Evolutionary conservation across 441 rosid genomes (phyloP).

Genomic region (Eruca vesicaria): DNA sequence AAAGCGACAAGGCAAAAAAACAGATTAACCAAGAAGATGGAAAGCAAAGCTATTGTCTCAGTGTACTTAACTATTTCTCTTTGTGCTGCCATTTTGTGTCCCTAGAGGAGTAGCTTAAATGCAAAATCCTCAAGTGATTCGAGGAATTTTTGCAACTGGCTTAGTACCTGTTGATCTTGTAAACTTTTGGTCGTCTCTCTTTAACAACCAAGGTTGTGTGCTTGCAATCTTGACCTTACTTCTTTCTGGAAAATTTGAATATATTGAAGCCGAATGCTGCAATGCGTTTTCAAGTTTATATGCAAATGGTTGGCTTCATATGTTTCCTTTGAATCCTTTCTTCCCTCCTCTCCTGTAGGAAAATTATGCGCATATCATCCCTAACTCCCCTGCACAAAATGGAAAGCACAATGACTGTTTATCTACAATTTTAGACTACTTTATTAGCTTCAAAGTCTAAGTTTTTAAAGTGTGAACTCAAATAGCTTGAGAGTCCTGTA

Average conservation of each 20-base stretch:
- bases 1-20: not conserved
- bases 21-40: not conserved
- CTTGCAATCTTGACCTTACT: not conserved
- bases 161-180: not conserved
- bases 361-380: not conserved
- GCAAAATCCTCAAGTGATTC: not conserved
- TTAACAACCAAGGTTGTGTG: not conserved
- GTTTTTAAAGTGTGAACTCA: not conserved
- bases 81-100: not conserved
- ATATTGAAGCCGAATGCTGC: not conserved
- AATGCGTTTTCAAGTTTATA: not conserved
- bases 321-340: not conserved
- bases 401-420: not conserved
- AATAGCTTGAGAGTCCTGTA: not conserved
- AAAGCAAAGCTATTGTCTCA: not conserved
- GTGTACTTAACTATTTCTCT: not conserved
- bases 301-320: slow-evolving; percentile 1
- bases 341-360: not conserved
- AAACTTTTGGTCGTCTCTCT: not conserved
- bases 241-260: not conserved
- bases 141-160: not conserved
- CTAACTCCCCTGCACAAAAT: not conserved
- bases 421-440: not conserved
- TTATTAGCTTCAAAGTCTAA: not conserved
- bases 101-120: not conserved